These are phyloP conservation scores for Penicillium arizonense DNA, from an alignment of 495 filamentous ascomycete species.

Conservation along the genomic window DNA sequence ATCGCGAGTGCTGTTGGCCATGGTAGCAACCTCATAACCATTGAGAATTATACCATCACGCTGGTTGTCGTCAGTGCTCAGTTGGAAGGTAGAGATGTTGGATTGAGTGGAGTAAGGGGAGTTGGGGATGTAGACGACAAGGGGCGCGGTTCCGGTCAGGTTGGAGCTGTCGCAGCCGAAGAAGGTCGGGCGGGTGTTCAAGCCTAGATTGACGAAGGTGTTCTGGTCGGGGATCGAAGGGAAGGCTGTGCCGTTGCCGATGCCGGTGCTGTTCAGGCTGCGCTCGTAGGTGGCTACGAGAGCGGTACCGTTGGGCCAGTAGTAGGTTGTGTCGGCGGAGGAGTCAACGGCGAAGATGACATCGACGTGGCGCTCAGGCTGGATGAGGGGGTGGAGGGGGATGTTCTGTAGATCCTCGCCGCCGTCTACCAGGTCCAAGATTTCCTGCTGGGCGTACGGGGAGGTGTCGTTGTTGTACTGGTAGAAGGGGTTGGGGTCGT, in stretches of 20 bases:
- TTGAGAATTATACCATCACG: constrained; percentile 80
- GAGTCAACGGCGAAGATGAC: constrained; percentile 91
- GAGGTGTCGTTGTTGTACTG: constrained; percentile 64
- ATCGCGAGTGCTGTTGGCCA: constrained; percentile 75
- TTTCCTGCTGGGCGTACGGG: constrained; percentile 47
- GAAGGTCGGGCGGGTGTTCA: constrained; percentile 86
- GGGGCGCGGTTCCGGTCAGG: constrained; percentile 49
- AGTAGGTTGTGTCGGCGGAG: constrained; percentile 71
- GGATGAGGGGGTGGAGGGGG: constrained; percentile 81
- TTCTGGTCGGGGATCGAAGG: constrained; percentile 76
- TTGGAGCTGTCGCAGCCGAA: constrained; percentile 85
- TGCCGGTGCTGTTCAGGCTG: constrained; percentile 49
- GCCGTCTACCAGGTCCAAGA: constrained; percentile 81
- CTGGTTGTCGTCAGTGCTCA: constrained; percentile 56
- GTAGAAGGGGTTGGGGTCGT: constrained; percentile 82
- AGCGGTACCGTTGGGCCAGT: constrained; percentile 86
- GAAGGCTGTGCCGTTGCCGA: constrained; percentile 81
- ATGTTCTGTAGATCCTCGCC: constrained; percentile 87
- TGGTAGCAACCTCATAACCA: constrained; percentile 77
- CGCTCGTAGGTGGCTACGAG: constrained; percentile 83
- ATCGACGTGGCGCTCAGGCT: constrained; percentile 75
- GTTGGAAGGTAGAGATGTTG: constrained; percentile 74
- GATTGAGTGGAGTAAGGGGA: constrained; percentile 68
- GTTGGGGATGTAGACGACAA: constrained; percentile 92
- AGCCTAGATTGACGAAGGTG: constrained; percentile 82